Evolutionary conservation across 768 basidiomycete genomes (phyloP), one percentile per base, ranked within the genome.

Genomic region (Tricholoma sp.): DNA sequence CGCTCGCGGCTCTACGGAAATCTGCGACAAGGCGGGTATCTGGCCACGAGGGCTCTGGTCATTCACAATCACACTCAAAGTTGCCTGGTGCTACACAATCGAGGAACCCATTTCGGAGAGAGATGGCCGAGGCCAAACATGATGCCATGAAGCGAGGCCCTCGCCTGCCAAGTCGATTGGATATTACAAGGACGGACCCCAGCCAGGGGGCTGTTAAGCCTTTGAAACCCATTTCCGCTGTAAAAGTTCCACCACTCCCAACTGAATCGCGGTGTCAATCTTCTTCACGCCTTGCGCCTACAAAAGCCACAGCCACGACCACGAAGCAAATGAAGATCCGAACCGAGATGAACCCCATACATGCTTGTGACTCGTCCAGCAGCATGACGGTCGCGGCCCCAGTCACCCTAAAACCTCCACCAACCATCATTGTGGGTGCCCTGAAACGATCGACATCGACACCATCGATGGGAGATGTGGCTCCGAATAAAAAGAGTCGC

Each of bases 241-340:
- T 70, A n/a, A 63, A 68, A 50, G 53, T 70, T 29, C 69, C 67
- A 10, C 15, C 60, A n/a, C 61, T 70, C 28, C 58, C 65, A 15
- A 33, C 32, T 7, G 52, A 60, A 33, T 39, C 60, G 50, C 50
- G 58, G 13, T 18, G 56, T 20, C 52, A 61, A 41, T 55, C 59
- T 29, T 41, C 56, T 17, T 39, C 31, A 36, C 52, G 50, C 31
- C 56, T 55, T 34, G 18, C 32, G 34, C 56, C 52, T 33, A 29
- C 54, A 24, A 24, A 24, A 24, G 2, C 24, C 24, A 24, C 24
- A 24, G 24, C 24, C 7, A 55, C 37, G 15, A 37, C 29, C 54
- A 53, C 39, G 33, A 13, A 41, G 47, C 4, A 45, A 45, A 17
- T 56, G 10, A 56, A 42, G 37, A 45, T 49, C 47, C 47, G 28